Evolutionary conservation across 2,329 filamentous ascomycete species (phyloP).

Genomic region (Rosellinia necatrix): DNA sequence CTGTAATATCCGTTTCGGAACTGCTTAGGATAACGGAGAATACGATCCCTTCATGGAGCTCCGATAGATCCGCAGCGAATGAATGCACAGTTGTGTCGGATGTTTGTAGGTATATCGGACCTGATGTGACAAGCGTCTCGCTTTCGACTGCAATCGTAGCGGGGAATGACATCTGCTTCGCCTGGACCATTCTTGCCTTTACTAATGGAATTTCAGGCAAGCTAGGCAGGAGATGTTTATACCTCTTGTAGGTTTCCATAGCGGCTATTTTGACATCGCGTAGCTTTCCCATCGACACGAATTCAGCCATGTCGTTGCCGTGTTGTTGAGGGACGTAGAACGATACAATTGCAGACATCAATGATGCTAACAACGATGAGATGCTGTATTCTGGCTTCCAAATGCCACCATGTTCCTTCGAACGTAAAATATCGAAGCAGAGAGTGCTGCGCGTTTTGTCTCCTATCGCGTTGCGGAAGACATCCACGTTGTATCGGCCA

Average conservation of each 20-base stretch:
- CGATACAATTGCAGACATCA: constrained; percentile 23
- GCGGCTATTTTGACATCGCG: neutral
- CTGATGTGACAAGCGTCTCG: neutral
- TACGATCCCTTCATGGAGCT: constrained; percentile 11
- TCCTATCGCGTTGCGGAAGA: too few species aligned
- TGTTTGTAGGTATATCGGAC: constrained; percentile 15
- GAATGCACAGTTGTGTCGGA: neutral
- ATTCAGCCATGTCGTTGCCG: constrained; percentile 9
- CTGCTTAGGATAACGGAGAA: constrained; percentile 21
- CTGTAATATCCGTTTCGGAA: constrained; percentile 4
- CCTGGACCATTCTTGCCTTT: constrained; percentile 6
- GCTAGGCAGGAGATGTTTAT: constrained; percentile 7
- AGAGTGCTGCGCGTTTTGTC: constrained; percentile 7
- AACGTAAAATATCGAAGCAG: constrained; percentile 19
- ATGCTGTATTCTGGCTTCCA: constrained; percentile 17
- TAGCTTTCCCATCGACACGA: constrained; percentile 16
- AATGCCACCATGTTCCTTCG: neutral
- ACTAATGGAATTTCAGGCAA: constrained; percentile 8
- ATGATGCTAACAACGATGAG: constrained; percentile 15
- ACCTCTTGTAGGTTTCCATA: neutral
- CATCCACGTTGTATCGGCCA: constrained; percentile 19
- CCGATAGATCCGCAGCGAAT: constrained; percentile 17
- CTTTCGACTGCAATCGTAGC: neutral
- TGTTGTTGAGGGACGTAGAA: constrained; percentile 17
- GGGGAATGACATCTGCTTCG: constrained; percentile 13